Evolutionary conservation across 257 asterid genomes (phyloP), one percentile per base, ranked within the genome.

Genomic region (Sherardia arvensis): DNA sequence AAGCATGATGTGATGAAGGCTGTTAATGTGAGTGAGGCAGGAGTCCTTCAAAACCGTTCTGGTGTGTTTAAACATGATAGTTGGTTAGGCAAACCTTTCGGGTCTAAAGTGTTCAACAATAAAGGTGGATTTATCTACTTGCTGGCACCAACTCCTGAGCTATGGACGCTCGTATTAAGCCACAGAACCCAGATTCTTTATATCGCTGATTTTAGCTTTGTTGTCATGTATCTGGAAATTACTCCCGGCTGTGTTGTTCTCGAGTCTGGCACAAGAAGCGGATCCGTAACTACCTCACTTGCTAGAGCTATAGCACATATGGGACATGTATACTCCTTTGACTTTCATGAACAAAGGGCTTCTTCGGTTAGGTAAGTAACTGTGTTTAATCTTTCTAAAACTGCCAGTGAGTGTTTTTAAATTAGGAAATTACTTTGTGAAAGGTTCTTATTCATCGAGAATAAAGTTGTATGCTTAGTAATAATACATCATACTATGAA

Each of bases 191-290:
- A 93, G 79, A 93, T 93, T 73, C 80, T 90, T 1, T 93, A 93
- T 69, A 75, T 90, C n/a, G 97, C 96, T 21, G 99, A 93, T 74
- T 87, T 93, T 67, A 90, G 97, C 71, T 90, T 93, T 34, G 94
- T 93, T 36, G 76, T 93, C 20, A 85, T 80, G 94, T 93, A 81
- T 71, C 71, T 93, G 90, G 99, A 90, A 76, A 64, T 90, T 22
- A 81, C 87, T 75, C 96, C 99, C 9, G 97, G 97, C 29, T 93
- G 92, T 33, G 70, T 87, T 66, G 97, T 93, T 74, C 95, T 93
- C 25, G 99, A 93, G 71, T 90, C 97, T 0, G 99, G 99, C 22
- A 93, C 97, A 1, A 97, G 99, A 25, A 93, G 99, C 79, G 99
- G 99, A 61, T 93, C 97, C 15, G 71, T 93, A 78, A 59, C 88